These are phyloP conservation scores for Akanthomyces lecanii DNA, from an alignment of 2,329 filamentous ascomycete genomes.

Conservation along the genomic window DNA sequence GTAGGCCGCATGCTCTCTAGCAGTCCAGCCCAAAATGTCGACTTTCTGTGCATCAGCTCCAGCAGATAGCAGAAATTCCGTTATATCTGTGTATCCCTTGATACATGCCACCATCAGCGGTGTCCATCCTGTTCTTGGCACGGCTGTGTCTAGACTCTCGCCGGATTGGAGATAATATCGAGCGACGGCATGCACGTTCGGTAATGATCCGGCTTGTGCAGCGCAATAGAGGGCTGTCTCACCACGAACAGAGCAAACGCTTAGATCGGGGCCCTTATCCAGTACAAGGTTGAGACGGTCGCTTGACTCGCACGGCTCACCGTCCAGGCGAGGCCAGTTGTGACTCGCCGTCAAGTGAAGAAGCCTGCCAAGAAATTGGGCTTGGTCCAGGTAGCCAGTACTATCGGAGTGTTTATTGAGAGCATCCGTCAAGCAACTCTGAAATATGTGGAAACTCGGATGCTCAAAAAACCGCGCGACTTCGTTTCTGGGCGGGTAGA, in stretches of 20 bases:
- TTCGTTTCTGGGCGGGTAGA: not conserved
- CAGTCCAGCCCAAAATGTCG: conserved; percentile 29
- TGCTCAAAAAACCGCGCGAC: not conserved
- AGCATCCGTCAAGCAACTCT: too few species aligned
- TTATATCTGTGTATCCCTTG: conserved; percentile 24
- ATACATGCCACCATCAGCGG: conserved; percentile 30
- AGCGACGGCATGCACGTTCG: conserved; percentile 18
- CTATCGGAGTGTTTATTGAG: not conserved
- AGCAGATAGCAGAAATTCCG: conserved; percentile 26
- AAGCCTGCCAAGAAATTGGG: not conserved
- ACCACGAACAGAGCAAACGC: not conserved
- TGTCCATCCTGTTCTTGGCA: conserved; percentile 29
- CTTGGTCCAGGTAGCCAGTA: not conserved
- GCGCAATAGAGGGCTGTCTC: conserved; percentile 26
- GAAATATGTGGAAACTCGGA: not conserved
- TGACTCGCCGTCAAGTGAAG: conserved; percentile 12
- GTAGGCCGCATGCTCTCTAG: conserved; percentile 32
- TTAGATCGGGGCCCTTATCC: not conserved
- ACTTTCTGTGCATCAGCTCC: conserved; percentile 19
- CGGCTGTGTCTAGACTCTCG: conserved; percentile 20
- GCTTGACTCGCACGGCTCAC: not conserved
- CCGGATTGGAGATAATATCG: conserved; percentile 14
- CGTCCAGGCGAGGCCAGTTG: too few species aligned
- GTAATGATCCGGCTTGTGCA: conserved; percentile 19
- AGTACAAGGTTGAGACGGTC: not conserved